Percentiles rank a stretch among this genome's conserved stretches.
phyloP scores from a whole-genome alignment of 345 rosid genomes.

The Durio zibethinus region DNA sequence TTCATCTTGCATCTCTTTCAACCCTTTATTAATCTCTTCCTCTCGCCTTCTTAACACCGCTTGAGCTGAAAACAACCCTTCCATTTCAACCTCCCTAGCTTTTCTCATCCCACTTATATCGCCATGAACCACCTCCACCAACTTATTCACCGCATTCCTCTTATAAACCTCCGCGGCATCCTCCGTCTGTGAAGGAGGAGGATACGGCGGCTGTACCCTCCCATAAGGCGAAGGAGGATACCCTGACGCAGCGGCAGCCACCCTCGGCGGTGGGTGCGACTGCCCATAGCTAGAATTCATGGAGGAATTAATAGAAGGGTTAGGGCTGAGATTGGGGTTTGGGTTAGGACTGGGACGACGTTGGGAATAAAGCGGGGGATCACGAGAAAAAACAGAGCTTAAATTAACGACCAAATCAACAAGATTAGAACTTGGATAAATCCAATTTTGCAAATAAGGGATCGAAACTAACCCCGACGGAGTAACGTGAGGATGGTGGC shows the following conservation, averaged over 20 bases:
- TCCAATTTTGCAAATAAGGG: conserved; percentile 77
- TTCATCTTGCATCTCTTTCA: conserved; percentile 70
- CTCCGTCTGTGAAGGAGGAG: conserved; percentile 44
- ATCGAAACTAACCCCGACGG: conserved; percentile 86
- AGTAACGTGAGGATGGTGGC: conserved; percentile 72
- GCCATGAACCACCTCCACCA: conserved; percentile 60
- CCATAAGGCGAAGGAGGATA: conserved; percentile 68
- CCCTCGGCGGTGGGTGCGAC: conserved; percentile 23
- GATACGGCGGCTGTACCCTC: conserved; percentile 20
- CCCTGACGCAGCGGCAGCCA: conserved; percentile 18
- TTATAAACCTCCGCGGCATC: conserved; percentile 67
- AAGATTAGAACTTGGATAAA: conserved; percentile 79
- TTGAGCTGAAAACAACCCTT: conserved; percentile 67
- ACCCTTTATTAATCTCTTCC: conserved; percentile 52
- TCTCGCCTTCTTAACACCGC: conserved; percentile 58
- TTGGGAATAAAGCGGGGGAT: conserved; percentile 87
- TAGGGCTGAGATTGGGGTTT: conserved; percentile 14
- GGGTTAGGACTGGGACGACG: conserved; percentile 47
- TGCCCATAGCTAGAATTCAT: conserved; percentile 39
- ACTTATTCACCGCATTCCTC: conserved; percentile 65
- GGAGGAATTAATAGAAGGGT: conserved; percentile 24
- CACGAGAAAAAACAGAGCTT: conserved; percentile 53
- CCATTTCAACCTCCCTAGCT: conserved; percentile 72
- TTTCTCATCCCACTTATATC: conserved; percentile 60
- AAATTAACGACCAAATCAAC: conserved; percentile 58